These are phyloP conservation scores for Bisporella sp. DNA, from an alignment of 2,329 filamentous ascomycete genomes.

Conservation along the genomic window DNA sequence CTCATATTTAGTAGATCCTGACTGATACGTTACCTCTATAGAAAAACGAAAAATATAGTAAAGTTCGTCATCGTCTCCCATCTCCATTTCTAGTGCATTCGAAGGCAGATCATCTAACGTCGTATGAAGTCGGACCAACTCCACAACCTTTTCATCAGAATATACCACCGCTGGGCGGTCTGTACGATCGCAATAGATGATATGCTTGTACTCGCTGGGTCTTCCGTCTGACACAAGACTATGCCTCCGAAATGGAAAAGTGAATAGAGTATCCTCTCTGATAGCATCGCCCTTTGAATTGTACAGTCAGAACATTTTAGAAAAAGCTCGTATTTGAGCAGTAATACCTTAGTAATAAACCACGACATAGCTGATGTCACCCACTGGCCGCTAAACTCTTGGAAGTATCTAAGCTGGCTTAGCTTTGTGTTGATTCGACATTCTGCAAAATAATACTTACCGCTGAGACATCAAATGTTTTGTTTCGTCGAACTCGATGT, in stretches of 20 bases:
- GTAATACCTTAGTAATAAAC: too few relatives aligned
- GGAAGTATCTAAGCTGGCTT: too few relatives aligned
- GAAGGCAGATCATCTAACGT: constrained; percentile 1
- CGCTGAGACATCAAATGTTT: too few relatives aligned
- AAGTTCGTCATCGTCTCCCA: background rate
- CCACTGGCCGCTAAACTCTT: too few relatives aligned
- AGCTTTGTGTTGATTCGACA: too few relatives aligned
- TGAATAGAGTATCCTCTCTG: constrained; percentile 3
- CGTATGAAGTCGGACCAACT: background rate
- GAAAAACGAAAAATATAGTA: background rate
- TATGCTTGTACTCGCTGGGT: background rate
- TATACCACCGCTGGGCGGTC: constrained; percentile 1
- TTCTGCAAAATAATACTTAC: too few relatives aligned
- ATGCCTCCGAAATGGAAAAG: background rate
- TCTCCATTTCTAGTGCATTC: constrained; percentile 1
- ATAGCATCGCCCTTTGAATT: too few relatives aligned
- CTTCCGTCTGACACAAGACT: background rate
- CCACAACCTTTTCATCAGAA: background rate
- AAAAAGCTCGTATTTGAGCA: too few relatives aligned
- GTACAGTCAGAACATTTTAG: too few relatives aligned
- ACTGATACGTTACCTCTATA: constrained; percentile 5
- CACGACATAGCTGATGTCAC: too few relatives aligned
- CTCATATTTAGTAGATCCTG: too few relatives aligned
- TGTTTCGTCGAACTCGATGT: too few relatives aligned
- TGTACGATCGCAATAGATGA: constrained; percentile 3